phyloP scores from a whole-genome alignment of 441 rosid genomes.

The Manihot esculenta region DNA sequence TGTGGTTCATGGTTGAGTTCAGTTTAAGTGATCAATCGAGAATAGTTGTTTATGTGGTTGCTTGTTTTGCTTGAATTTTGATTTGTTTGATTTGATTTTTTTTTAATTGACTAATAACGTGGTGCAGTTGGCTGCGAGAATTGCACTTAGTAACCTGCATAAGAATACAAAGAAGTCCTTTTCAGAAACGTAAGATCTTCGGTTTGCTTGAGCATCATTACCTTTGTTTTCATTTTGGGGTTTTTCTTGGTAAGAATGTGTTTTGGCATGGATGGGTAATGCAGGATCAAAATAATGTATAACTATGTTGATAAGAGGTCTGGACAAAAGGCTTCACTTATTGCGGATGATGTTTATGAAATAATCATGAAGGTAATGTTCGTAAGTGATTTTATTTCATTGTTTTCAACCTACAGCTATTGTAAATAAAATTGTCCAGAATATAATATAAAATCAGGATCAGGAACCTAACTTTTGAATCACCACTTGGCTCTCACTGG shows the following conservation, averaged over 20 bases:
- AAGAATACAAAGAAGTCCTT: constrained; percentile 66
- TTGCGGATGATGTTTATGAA: constrained; percentile 72
- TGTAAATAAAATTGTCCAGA: background rate
- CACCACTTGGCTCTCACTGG: background rate
- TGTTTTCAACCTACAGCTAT: background rate
- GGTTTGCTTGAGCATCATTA: background rate
- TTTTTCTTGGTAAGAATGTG: background rate
- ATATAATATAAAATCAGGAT: background rate
- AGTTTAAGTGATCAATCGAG: background rate
- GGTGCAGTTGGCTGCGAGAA: constrained; percentile 74
- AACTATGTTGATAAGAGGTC: constrained; percentile 50
- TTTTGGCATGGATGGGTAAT: constrained; percentile 13
- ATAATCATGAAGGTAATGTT: constrained; percentile 61
- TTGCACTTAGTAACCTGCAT: constrained; percentile 69
- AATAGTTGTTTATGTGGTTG: too few species aligned
- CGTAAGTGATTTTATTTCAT: background rate
- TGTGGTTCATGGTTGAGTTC: too few species aligned
- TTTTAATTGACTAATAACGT: constrained; percentile 3
- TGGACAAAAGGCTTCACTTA: constrained; percentile 56
- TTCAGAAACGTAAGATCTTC: constrained; percentile 61
- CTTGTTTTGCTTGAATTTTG: background rate
- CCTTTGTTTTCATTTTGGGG: background rate
- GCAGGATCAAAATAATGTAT: constrained; percentile 64
- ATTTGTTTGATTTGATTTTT: background rate
- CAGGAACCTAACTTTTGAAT: background rate